Conservation (phyloP, 768 basidiomycete species). For the Trametes cubensis region DNA sequence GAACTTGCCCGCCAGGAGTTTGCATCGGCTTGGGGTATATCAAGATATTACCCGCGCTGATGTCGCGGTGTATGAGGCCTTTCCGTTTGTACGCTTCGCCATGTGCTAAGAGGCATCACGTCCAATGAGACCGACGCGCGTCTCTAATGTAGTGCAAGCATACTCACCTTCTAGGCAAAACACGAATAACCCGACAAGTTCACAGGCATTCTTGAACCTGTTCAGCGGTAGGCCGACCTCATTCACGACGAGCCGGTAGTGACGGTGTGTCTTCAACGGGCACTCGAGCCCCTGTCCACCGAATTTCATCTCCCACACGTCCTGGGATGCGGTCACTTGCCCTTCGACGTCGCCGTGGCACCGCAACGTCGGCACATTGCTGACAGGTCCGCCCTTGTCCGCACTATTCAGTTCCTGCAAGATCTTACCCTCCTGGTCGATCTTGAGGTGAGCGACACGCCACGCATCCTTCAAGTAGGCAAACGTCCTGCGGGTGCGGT, state of each 20-base stretch:
- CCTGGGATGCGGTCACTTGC: slow-evolving; percentile 5
- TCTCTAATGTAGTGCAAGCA: not conserved
- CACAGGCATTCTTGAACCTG: not conserved
- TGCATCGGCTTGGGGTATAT: not conserved
- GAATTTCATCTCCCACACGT: not conserved
- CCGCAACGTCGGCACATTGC: not conserved
- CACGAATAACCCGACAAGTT: not conserved
- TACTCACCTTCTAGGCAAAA: not conserved
- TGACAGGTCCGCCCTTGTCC: not conserved
- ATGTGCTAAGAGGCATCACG: not conserved
- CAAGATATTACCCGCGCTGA: slow-evolving; percentile 17
- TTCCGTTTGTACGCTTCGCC: not conserved
- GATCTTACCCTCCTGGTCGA: slow-evolving; percentile 7
- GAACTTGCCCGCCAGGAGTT: not conserved
- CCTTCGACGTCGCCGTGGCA: slow-evolving; percentile 11
- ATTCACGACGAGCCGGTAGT: slow-evolving; percentile 22
- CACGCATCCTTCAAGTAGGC: slow-evolving; percentile 14
- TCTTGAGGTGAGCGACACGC: not conserved
- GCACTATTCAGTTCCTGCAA: not conserved
- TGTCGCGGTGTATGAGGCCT: slow-evolving; percentile 16
- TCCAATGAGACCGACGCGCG: not conserved
- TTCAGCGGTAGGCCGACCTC: slow-evolving; percentile 20
- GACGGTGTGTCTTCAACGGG: slow-evolving; percentile 9
- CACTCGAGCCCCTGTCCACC: not conserved
- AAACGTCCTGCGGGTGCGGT: not conserved